Percentiles rank a stretch among this genome's conserved stretches.
These are phyloP conservation scores for Ogataea pini DNA, from an alignment of 805 yeast species.

Conservation along the genomic window DNA sequence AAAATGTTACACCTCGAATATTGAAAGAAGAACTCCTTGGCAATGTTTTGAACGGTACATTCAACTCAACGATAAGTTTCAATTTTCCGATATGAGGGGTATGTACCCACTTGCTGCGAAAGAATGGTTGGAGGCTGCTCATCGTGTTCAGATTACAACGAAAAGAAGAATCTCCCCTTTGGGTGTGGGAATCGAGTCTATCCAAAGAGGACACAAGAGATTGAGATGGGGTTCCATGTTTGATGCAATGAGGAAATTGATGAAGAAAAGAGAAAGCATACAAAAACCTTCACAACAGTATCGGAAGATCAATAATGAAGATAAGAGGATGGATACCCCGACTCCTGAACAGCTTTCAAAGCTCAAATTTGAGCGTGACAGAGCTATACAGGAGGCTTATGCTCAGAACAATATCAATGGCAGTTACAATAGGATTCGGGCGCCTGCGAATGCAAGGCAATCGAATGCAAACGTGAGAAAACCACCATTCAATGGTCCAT, in stretches of 20 bases:
- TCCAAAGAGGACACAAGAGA: conserved; percentile 89
- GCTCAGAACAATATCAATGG: conserved; percentile 33
- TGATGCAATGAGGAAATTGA: conserved; percentile 88
- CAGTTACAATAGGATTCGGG: conserved; percentile 26
- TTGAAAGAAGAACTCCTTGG: conserved; percentile 97
- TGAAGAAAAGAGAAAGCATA: conserved; percentile 83
- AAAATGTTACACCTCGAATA: conserved; percentile 75
- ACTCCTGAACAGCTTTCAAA: conserved; percentile 84
- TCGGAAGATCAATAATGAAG: conserved; percentile 31
- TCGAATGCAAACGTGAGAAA: conserved; percentile 15
- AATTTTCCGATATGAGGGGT: conserved; percentile 84
- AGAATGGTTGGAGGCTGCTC: conserved; percentile 90
- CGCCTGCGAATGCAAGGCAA: conserved; percentile 22
- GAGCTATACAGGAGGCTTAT: conserved; percentile 76
- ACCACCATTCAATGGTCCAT: conserved; percentile 11
- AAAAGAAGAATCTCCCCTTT: conserved; percentile 87
- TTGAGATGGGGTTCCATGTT: conserved; percentile 96
- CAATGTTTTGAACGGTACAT: conserved; percentile 96
- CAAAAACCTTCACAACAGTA: conserved; percentile 55
- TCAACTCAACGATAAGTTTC: conserved; percentile 87
- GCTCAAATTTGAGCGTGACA: conserved; percentile 83
- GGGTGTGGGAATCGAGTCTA: conserved; percentile 90
- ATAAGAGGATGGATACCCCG: conserved; percentile 50
- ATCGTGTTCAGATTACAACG: conserved; percentile 82
- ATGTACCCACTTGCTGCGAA: conserved; percentile 80